Evolutionary conservation across 306 rosid genomes (phyloP).

Genomic region (Coriaria nepalensis): DNA sequence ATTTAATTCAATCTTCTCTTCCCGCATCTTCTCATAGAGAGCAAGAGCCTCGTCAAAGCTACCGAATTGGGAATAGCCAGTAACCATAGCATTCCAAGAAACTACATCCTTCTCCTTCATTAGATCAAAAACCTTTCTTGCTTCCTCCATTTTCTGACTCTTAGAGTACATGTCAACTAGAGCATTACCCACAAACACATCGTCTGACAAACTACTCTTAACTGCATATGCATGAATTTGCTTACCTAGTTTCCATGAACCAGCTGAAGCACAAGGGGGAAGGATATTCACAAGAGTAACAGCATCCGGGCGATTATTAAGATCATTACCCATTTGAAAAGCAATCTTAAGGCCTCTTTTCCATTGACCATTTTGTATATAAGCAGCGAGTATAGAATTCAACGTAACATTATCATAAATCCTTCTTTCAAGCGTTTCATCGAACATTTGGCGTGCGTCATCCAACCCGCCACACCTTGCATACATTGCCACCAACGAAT

Average conservation of each 20-base stretch:
- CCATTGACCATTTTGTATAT: conserved; percentile 25
- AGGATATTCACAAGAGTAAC: conserved; percentile 63
- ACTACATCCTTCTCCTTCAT: conserved; percentile 76
- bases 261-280: conserved; percentile 52
- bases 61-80: conserved; percentile 69
- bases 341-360: conserved; percentile 33
- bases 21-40: conserved; percentile 52
- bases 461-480: conserved; percentile 35
- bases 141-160: conserved; percentile 58
- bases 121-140: conserved; percentile 42
- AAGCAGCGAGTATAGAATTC: conserved; percentile 62
- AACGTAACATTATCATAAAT: conserved; percentile 60
- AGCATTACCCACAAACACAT: conserved; percentile 74
- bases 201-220: conserved; percentile 51
- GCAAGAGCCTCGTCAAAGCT: conserved; percentile 43
- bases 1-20: conserved; percentile 43
- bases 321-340: conserved; percentile 22
- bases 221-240: conserved; percentile 53
- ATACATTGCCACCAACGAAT: conserved; percentile 62
- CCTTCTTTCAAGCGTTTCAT: conserved; percentile 43
- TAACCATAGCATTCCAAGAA: conserved; percentile 84
- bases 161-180: conserved; percentile 72
- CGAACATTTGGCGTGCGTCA: conserved; percentile 48
- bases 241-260: conserved; percentile 35
- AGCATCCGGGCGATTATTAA: conserved; percentile 31